Evolutionary conservation across 768 basidiomycete genomes (phyloP), one percentile per base, ranked within the genome.

Genomic region (Trametes punicea): DNA sequence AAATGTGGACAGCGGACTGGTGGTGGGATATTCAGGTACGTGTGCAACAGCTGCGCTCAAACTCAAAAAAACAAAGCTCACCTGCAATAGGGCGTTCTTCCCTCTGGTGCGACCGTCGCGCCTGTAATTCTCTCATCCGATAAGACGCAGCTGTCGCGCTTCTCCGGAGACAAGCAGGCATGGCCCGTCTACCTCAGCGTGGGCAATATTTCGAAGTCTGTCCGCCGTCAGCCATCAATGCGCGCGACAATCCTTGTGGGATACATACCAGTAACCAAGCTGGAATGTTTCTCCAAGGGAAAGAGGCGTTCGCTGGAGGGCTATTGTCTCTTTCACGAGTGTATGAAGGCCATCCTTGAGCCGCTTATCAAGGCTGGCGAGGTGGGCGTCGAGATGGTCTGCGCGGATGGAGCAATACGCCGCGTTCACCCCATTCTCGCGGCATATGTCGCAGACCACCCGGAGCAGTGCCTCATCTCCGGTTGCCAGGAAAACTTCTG

Each of bases 381-480:
- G 2, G 25, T 64, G 0, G 75, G 77, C 0, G 61, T 75, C 1
- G 42, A 60, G 1, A 72, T 76, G 62, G 59, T 33, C 0, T 67
- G 72, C 57, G 72, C 73, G 0, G 74, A 78, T 68, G 72, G 76
- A 0, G 11, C 55, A 1, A 27, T 67, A 0, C 64, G 70, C 0
- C 59, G 59, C 2, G 56, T 68, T 8, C 67, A 72, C 56, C 75
- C 75, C 0, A 72, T 80, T 36, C 55, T 80, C 2, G 75, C 77
- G 0, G 60, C 64, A 31, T 31, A 31, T 31, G 31, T 31, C 13
- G 31, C 31, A 31, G 31, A 31, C 13, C 13, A 6, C 13, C 31
- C 31, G 6, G 31, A 31, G 13, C 31, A 31, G 31, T 31, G 31
- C 31, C 31, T 79, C 0, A 68, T 73, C 0, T 69, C 72, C 0